Evolutionary conservation across 352 stramenopile species (phyloP).

Genomic region (Globisporangium mamillatum): DNA sequence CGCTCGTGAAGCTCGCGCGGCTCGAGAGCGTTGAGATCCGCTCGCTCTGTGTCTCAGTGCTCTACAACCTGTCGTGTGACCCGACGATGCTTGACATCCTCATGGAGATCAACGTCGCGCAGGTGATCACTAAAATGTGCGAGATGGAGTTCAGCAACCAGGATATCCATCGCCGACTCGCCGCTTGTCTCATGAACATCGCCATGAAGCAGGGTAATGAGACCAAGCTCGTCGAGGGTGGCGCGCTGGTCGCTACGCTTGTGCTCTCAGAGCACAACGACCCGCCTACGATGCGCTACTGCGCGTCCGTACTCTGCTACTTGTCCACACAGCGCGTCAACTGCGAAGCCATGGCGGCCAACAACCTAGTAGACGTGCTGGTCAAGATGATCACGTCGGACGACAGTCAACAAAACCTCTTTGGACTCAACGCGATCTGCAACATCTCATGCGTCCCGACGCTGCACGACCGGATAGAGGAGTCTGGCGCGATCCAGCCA

Average conservation of each 20-base stretch:
- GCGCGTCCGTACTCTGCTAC: slow-evolving; percentile 68
- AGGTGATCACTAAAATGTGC: slow-evolving; percentile 85
- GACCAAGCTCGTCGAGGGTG: slow-evolving; percentile 66
- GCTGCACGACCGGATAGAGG: slow-evolving; percentile 73
- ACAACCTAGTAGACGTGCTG: slow-evolving; percentile 65
- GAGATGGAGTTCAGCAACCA: slow-evolving; percentile 84
- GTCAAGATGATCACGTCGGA: slow-evolving; percentile 48
- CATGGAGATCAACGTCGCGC: slow-evolving; percentile 82
- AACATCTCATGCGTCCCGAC: slow-evolving; percentile 64
- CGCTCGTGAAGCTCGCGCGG: slow-evolving; percentile 82
- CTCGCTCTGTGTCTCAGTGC: slow-evolving; percentile 67
- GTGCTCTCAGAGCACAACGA: slow-evolving; percentile 74
- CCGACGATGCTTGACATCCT: slow-evolving; percentile 63
- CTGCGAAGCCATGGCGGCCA: slow-evolving; percentile 72
- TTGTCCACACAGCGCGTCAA: slow-evolving; percentile 63
- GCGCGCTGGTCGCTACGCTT: slow-evolving; percentile 59
- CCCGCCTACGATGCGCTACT: slow-evolving; percentile 64
- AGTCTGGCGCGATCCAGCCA: slow-evolving; percentile 45
- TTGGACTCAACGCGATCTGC: slow-evolving; percentile 72
- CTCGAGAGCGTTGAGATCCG: slow-evolving; percentile 83
- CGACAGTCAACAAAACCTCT: slow-evolving; percentile 64
- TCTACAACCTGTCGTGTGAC: slow-evolving; percentile 86
- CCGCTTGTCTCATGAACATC: slow-evolving; percentile 77
- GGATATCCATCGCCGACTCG: slow-evolving; percentile 68
- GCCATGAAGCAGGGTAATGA: slow-evolving; percentile 48